Conservation (phyloP, 257 asterid genomes). For the Coffea canephora region DNA sequence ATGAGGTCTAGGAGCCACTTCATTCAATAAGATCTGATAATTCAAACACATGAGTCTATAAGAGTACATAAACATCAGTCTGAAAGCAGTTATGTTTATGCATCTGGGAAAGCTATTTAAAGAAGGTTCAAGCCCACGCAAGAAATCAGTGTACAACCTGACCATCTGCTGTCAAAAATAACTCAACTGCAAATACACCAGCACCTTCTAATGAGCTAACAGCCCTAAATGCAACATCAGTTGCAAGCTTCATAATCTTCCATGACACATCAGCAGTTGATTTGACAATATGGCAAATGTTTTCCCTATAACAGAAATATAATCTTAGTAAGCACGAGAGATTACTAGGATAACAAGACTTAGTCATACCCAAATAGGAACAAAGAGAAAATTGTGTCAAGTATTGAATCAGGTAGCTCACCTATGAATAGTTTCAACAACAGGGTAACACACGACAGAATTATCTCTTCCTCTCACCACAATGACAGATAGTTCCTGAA, state of each 20-base stretch:
- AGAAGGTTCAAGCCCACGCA: neutral
- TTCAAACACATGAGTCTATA: neutral
- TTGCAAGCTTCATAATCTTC: conserved; percentile 71
- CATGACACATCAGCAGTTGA: conserved; percentile 88
- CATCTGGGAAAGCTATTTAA: neutral
- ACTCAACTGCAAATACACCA: conserved; percentile 88
- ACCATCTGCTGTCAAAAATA: conserved; percentile 86
- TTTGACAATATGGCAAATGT: conserved; percentile 91
- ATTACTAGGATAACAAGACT: conserved; percentile 9
- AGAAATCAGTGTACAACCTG: conserved; percentile 51
- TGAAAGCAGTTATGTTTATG: neutral
- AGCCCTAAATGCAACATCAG: conserved; percentile 77
- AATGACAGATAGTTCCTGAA: conserved; percentile 89
- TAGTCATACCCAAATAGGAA: neutral
- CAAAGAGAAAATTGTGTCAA: neutral
- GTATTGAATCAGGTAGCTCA: conserved; percentile 23
- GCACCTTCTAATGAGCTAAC: conserved; percentile 96
- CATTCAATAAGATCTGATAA: conserved; percentile 75
- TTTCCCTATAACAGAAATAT: conserved; percentile 52
- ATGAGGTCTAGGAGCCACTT: conserved; percentile 99
- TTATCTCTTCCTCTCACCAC: conserved; percentile 92
- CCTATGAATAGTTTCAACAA: conserved; percentile 94
- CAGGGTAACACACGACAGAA: conserved; percentile 64
- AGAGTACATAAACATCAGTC: neutral
- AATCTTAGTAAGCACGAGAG: neutral